Evolutionary conservation across 2,329 filamentous ascomycete species (phyloP), one percentile per base, ranked within the genome.

Genomic region (Diaporthe sp.): DNA sequence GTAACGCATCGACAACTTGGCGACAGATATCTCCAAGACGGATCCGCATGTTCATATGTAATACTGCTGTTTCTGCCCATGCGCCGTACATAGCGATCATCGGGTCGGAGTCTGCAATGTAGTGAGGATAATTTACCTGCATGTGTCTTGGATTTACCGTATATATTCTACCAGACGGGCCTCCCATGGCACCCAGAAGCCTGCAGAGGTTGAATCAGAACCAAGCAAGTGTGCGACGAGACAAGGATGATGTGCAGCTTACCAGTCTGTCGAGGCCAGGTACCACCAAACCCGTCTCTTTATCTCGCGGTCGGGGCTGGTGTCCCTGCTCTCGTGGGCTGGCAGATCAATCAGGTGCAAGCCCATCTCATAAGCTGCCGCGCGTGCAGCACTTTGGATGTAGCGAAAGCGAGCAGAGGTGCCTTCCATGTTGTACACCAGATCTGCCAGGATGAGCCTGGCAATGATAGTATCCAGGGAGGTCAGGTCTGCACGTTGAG

Each of bases 221-320:
- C 2, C 13, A 55, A 13, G 35, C 27, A 22, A 30, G 10, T 9
- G 0, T 30, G 39, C 19, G 8, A 30, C 15, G 39, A 2, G 30
- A 27, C 15, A 13, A 17, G 5, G 8, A 35, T 2, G 13, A 12
- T 8, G 6, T 3, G 17, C 7, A 25, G 25, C 73, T 56, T 42
- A 76, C 85, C 83, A 85, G 74, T 86, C 84, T 6, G 81, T 83
- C 0, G 82, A 78, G 13, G 81, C 81, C 8, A 87, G 78, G 75
- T 86, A 84, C 85, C 85, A 87, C 85, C 85, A 87, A 4, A 86
- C 76, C 59, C 85, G 80, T 25, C 85, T 79, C 53, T 82, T 85
- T 50, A 84, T 80, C 71, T 87, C 85, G 44, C 58, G 59, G 19
- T 79, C 80, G 3, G 75, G 75, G 27, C 75, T 72, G 25, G 79